Conservation (phyloP, 73 alveolate genomes). For the Paramecium sexaurelia region DNA sequence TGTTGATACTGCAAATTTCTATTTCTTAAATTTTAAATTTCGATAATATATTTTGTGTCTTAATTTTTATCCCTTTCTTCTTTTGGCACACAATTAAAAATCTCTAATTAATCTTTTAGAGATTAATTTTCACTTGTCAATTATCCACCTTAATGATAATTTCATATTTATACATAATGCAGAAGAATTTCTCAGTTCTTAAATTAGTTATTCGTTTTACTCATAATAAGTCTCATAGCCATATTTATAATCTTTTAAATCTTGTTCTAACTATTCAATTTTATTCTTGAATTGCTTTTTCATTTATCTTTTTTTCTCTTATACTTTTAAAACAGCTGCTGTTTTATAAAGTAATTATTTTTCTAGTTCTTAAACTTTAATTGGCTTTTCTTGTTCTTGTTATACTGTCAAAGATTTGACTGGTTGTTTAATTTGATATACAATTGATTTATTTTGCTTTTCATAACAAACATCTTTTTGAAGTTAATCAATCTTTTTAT, state of each 20-base stretch:
- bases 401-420: not conserved
- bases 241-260: not conserved
- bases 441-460: not conserved
- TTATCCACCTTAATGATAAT: not conserved
- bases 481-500: not conserved
- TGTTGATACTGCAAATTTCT: not conserved
- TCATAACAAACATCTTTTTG: not conserved
- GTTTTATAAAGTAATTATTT: constrained; percentile 4
- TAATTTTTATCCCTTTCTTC: not conserved
- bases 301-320: constrained; percentile 28
- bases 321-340: not conserved
- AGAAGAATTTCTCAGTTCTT: not conserved
- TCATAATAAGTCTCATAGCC: not conserved
- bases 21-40: constrained; percentile 22
- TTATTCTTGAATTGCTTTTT: not conserved
- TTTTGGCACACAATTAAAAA: not conserved
- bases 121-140: not conserved
- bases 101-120: not conserved
- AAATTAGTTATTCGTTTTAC: not conserved
- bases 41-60: constrained; percentile 11
- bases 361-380: not conserved
- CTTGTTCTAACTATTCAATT: not conserved
- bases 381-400: not conserved
- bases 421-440: not conserved
- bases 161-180: not conserved